A percentile compares a stretch with the other conserved stretches of the same genome.
phyloP scores from a whole-genome alignment of 2,329 filamentous ascomycete species.

The Didymella pomorum region DNA sequence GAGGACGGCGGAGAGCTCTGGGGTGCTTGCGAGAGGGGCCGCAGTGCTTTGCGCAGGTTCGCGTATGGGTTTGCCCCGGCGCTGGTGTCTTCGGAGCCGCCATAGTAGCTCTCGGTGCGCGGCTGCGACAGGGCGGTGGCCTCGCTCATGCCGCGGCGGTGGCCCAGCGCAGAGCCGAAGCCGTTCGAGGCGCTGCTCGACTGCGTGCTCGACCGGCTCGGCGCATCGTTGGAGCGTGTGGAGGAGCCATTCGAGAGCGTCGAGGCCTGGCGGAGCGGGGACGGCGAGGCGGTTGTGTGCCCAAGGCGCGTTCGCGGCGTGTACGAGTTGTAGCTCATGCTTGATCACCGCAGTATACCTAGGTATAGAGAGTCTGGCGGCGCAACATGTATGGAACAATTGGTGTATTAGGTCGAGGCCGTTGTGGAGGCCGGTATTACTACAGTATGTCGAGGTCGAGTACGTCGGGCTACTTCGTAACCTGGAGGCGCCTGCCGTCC shows the following conservation, averaged over 20 bases:
- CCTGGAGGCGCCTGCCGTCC: conserved; percentile 39
- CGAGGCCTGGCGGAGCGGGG: conserved; percentile 68
- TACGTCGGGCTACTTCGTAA: background rate
- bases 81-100: conserved; percentile 51
- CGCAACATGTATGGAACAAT: conserved; percentile 45
- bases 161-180: conserved; percentile 59
- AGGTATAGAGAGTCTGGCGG: conserved; percentile 17
- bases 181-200: conserved; percentile 76
- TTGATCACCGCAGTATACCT: background rate
- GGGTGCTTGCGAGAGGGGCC: conserved; percentile 57
- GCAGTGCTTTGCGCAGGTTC: conserved; percentile 77
- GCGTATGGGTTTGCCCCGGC: conserved; percentile 71
- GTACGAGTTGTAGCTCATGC: conserved; percentile 49
- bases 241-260: conserved; percentile 77
- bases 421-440: conserved; percentile 12
- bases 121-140: conserved; percentile 64
- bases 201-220: conserved; percentile 72
- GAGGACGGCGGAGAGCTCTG: conserved; percentile 42
- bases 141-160: conserved; percentile 81
- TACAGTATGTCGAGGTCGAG: conserved; percentile 16
- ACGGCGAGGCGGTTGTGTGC: conserved; percentile 53
- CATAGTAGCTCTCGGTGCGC: conserved; percentile 57
- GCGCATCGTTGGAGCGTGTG: conserved; percentile 67
- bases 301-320: conserved; percentile 51
- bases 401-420: conserved; percentile 18